Conservation (phyloP, 768 basidiomycete species). For the Termitomyces eurrhizus region DNA sequence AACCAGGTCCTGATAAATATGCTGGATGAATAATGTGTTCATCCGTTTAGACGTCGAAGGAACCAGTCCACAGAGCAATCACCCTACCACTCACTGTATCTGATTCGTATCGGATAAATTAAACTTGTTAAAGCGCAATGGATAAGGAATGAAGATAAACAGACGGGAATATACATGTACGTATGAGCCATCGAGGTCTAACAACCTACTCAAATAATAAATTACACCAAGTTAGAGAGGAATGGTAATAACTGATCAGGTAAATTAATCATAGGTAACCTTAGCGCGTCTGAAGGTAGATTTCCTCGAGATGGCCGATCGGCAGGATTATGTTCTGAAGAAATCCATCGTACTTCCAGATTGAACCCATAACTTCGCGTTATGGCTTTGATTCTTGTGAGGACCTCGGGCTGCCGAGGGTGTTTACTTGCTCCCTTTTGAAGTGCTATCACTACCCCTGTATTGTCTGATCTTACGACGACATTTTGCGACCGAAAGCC, state of each 20-base stretch:
- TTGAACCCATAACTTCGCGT: background rate
- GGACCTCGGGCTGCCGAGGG: slow-evolving; percentile 22
- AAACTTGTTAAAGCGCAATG: too few species aligned
- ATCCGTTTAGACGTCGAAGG: background rate
- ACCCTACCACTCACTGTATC: background rate
- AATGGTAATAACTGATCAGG: slow-evolving; percentile 8
- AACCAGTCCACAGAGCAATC: background rate
- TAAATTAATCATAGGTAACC: slow-evolving; percentile 9
- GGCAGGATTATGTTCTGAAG: slow-evolving; percentile 9
- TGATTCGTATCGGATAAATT: background rate
- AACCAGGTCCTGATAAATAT: background rate
- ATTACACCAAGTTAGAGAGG: background rate
- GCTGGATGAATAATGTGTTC: background rate
- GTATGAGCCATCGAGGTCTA: background rate
- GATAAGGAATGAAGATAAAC: background rate
- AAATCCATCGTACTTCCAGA: slow-evolving; percentile 4
- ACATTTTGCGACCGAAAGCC: slow-evolving; percentile 20
- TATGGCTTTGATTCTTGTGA: slow-evolving; percentile 14
- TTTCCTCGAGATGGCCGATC: slow-evolving; percentile 16
- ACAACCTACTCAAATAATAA: background rate
- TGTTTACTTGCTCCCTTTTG: slow-evolving; percentile 20
- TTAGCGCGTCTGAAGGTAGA: slow-evolving; percentile 8
- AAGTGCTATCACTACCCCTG: slow-evolving; percentile 33
- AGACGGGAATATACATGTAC: background rate
- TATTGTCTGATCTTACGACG: slow-evolving; percentile 36